phyloP scores from a whole-genome alignment of 768 basidiomycete species.

The Russula emetica region DNA sequence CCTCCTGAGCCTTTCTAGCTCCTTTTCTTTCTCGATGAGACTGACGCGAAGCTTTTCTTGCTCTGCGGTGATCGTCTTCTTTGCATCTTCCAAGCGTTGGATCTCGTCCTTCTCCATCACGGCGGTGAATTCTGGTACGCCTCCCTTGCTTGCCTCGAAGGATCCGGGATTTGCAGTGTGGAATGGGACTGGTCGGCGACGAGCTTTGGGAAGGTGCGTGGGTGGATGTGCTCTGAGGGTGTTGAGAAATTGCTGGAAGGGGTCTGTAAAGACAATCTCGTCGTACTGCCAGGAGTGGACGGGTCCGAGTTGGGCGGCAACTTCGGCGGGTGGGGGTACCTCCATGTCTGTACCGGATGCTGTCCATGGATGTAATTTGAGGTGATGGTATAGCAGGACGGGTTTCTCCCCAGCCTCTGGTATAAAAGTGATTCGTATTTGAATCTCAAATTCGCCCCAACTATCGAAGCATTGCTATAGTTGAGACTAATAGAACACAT shows the following conservation, averaged over 20 bases:
- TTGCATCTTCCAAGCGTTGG: constrained; percentile 72
- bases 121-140: constrained; percentile 78
- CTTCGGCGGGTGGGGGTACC: constrained; percentile 62
- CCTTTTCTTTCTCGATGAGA: constrained; percentile 79
- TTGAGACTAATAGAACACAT: neutral
- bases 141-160: constrained; percentile 58
- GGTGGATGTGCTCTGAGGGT: constrained; percentile 79
- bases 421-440: constrained; percentile 86
- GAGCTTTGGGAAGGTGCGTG: constrained; percentile 66
- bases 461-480: constrained; percentile 36
- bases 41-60: constrained; percentile 65
- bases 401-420: constrained; percentile 89
- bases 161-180: constrained; percentile 52
- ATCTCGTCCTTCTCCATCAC: constrained; percentile 87
- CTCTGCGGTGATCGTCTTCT: constrained; percentile 65
- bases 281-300: constrained; percentile 99
- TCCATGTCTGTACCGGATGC: constrained; percentile 58
- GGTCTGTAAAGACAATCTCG: constrained; percentile 94
- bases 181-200: constrained; percentile 63
- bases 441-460: constrained; percentile 98
- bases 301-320: constrained; percentile 62
- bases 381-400: constrained; percentile 81
- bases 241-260: constrained; percentile 80
- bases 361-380: constrained; percentile 92
- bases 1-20: constrained; percentile 65